Evolutionary conservation across 176 grass and related monocot genomes (phyloP), one percentile per base, ranked within the genome.

Genomic region (Eremochloa ophiuroides): DNA sequence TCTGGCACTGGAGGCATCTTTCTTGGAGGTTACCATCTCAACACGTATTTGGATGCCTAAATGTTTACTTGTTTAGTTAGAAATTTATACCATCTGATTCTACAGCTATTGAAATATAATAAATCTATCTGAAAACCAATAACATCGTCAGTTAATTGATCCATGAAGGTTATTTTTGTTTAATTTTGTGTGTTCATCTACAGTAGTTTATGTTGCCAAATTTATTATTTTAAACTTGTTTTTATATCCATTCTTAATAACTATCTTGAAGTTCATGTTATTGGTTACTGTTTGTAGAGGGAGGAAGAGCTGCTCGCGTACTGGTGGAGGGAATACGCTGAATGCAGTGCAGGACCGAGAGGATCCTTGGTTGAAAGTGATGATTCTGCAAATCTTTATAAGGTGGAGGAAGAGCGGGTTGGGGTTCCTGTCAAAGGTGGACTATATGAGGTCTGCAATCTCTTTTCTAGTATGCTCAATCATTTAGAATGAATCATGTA

Each of bases 311-410:
- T 98, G 59, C 88, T 98, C 76, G 71, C 88, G 2, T 89, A 98
- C 90, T 98, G 96, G 96, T 98, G 96, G 96, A 95, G 80, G 73
- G 95, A 95, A 77, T 98, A 93, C 74, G 95, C 88, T 8, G 90
- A 98, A 71, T 98, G 92, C 72, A 98, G 92, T 79, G 86, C 82
- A 75, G 95, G 95, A 60, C 95, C 95, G 77, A 91, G 67, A 84
- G 88, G 77, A 66, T 85, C 81, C 46, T 61, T 66, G 31, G 67
- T 68, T 20, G 44, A 74, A 83, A 42, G 41, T 82, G 86, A 81
- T 64, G 81, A 77, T 65, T 74, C 71, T 38, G 78, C 85, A 10
- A 86, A 84, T 46, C 81, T 98, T 46, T 98, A 98, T 76, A 82
- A 74, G 61, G 82, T 95, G 46, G 95, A 91, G 86, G 95, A 98